Base-by-base conservation (phyloP, 2,329 filamentous ascomycete genomes). In the Fusarium sp. region DNA sequence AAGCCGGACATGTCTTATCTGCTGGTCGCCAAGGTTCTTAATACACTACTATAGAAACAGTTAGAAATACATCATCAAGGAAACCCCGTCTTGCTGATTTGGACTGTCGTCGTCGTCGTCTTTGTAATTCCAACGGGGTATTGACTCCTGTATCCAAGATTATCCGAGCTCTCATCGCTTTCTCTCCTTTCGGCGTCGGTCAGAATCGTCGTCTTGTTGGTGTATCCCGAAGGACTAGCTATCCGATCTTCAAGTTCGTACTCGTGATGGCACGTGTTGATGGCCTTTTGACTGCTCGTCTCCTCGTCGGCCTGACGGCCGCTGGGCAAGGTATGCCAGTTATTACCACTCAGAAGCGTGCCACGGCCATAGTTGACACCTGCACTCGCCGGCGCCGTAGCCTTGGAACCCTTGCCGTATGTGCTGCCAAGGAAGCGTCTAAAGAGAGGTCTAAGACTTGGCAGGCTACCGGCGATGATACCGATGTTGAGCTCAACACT, bases 401-500 rank as follows among this genome's bases (percentile, higher is more conserved):
- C 70, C 34, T 65, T 68, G 13, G 72, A 74, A 2, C 56, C 68
- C 41, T 69, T 74, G 25, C 73, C 73, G 40, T 74, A 72, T 1
- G 59, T 64, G 41, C 65, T 73, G 11, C 74, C 72, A 12, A 76
- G 58, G 45, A 79, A 67, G 12, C 54, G 53, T 46, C 72, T 71
- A 53, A 77, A 77, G 6, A 76, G 35, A 3, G 76, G 77, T 12
- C 74, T 72, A 1, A 79, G 58, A 6, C 70, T 70, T 0, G 77
- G 74, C 9, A 79, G 59, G 41, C 70, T 76, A 0, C 72, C 76
- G 5, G 75, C 76, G 6, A 78, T 68, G 40, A 79, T 75, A 22
- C 75, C 77, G 1, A 74, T 65, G 53, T 78, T 78, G 57, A 68
- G 72, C 55, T 77, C 77, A 49, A 73, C 63, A 2, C 78, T 74